Conservation (phyloP, 1,284 basidiomycete genomes). For the Psilocybe mexicana region DNA sequence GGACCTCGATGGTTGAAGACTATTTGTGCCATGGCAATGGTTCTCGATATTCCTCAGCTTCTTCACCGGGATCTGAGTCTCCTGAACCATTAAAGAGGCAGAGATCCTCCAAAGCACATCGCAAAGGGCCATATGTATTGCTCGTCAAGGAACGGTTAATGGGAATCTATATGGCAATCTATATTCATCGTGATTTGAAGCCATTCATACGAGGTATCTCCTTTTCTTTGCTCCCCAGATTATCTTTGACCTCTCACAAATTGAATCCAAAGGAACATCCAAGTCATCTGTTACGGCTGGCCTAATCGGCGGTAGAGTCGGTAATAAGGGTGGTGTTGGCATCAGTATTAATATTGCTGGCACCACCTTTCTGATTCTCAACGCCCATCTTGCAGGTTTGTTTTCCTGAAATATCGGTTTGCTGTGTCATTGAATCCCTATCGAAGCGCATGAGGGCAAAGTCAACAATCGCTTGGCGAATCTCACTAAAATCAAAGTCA, state of each 20-base stretch:
- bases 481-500: conserved; percentile 73
- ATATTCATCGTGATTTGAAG: conserved; percentile 66
- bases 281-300: conserved; percentile 80
- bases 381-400: conserved; percentile 83
- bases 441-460: conserved; percentile 72
- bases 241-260: background rate
- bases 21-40: conserved; percentile 52
- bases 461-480: conserved; percentile 70
- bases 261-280: conserved; percentile 50
- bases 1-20: conserved; percentile 74
- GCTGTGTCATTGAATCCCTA: conserved; percentile 10
- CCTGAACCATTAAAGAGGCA: conserved; percentile 40
- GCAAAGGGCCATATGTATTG: conserved; percentile 74
- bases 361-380: conserved; percentile 79
- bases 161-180: conserved; percentile 81
- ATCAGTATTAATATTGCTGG: conserved; percentile 77
- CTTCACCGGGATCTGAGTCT: conserved; percentile 38
- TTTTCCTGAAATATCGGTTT: conserved; percentile 10
- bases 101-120: conserved; percentile 39
- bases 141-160: conserved; percentile 85
- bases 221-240: background rate
- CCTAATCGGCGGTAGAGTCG: conserved; percentile 83
- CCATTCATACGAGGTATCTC: conserved; percentile 56
- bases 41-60: conserved; percentile 25
- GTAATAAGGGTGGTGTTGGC: conserved; percentile 86